Evolutionary conservation across 768 basidiomycete species (phyloP).

Genomic region (Russula brevipes): DNA sequence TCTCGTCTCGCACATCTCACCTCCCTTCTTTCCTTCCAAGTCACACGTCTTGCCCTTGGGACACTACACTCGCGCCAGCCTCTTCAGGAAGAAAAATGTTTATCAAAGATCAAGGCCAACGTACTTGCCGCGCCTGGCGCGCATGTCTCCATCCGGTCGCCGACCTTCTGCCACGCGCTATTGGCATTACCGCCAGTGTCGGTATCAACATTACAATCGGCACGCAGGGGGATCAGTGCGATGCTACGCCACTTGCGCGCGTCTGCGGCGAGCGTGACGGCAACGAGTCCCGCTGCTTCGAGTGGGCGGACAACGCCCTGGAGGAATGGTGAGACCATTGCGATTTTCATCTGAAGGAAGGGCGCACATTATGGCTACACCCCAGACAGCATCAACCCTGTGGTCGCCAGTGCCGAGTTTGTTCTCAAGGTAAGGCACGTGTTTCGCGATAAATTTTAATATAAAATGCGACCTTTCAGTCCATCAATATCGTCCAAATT

Average conservation of each 20-base stretch:
- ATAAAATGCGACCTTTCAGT: slow-evolving; percentile 7
- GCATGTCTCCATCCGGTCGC: slow-evolving; percentile 29
- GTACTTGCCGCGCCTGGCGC: slow-evolving; percentile 27
- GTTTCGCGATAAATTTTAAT: background rate
- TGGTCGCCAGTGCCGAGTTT: slow-evolving; percentile 23
- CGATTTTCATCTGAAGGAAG: slow-evolving; percentile 24
- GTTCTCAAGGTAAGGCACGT: slow-evolving; percentile 17
- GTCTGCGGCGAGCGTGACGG: slow-evolving; percentile 33
- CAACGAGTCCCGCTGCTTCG: slow-evolving; percentile 42
- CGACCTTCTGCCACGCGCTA: slow-evolving; percentile 30
- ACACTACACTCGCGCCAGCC: too few relatives aligned
- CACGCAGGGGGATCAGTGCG: slow-evolving; percentile 41
- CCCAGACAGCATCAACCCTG: slow-evolving; percentile 18
- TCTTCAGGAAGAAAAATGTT: background rate
- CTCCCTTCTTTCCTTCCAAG: too few relatives aligned
- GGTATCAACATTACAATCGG: background rate
- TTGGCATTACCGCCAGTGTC: background rate
- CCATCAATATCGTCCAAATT: slow-evolving; percentile 29
- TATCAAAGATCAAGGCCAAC: slow-evolving; percentile 29
- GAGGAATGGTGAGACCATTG: slow-evolving; percentile 17
- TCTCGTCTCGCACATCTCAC: too few relatives aligned
- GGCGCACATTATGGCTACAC: slow-evolving; percentile 15
- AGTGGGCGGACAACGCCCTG: slow-evolving; percentile 41
- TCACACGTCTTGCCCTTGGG: too few relatives aligned
- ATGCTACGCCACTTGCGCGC: slow-evolving; percentile 48